Evolutionary conservation across 225 moss, liverwort and hornwort species (phyloP).

Genomic region (Bryoerythrophyllum caledonicum): DNA sequence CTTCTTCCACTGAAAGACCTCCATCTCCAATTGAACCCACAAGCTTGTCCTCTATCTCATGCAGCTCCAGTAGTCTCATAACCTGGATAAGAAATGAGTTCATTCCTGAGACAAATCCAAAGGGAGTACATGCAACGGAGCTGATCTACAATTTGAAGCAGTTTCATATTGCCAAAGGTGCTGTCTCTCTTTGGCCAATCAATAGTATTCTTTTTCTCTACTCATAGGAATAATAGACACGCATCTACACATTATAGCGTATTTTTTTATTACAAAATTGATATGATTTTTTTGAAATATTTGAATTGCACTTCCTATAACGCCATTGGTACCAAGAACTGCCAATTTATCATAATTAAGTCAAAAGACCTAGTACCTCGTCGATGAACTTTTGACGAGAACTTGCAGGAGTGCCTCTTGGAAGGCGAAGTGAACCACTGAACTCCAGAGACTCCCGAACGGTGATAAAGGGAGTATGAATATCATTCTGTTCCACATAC

Average conservation of each 20-base stretch:
- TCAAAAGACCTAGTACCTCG: slow-evolving; percentile 35
- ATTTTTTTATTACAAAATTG: too few relatives aligned
- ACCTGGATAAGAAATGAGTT: slow-evolving; percentile 37
- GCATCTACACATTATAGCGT: too few relatives aligned
- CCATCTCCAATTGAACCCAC: slow-evolving; percentile 82
- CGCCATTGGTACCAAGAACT: too few relatives aligned
- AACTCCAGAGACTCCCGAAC: slow-evolving; percentile 79
- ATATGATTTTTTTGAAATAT: too few relatives aligned
- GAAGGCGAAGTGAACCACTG: slow-evolving; percentile 68
- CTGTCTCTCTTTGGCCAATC: too few relatives aligned
- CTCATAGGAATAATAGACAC: too few relatives aligned
- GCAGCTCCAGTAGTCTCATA: slow-evolving; percentile 59
- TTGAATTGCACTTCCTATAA: too few relatives aligned
- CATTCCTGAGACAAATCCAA: background rate
- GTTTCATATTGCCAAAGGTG: too few relatives aligned
- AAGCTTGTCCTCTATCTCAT: slow-evolving; percentile 65
- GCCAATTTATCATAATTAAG: too few relatives aligned
- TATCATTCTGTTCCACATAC: slow-evolving; percentile 98
- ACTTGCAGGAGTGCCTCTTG: slow-evolving; percentile 31
- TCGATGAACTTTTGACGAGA: slow-evolving; percentile 48
- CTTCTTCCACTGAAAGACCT: slow-evolving; percentile 90
- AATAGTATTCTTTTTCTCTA: too few relatives aligned
- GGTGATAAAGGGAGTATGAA: slow-evolving; percentile 79
- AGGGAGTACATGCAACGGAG: background rate
- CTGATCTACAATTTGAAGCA: background rate